Evolutionary conservation across 225 moss, liverwort and hornwort genomes (phyloP).

Genomic region (Pseudisothecium myosuroides): DNA sequence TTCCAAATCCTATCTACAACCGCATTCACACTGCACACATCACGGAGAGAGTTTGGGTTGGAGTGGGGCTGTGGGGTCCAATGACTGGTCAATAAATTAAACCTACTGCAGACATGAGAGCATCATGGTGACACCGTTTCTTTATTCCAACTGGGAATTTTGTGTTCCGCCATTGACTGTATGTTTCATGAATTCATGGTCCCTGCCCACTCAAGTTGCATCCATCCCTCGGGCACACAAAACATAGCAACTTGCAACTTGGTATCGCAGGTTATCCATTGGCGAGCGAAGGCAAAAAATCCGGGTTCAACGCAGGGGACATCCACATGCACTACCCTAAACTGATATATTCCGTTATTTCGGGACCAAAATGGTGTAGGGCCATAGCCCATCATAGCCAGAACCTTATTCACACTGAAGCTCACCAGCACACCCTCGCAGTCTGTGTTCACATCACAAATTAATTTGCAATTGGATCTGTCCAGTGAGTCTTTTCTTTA

Average conservation of each 20-base stretch:
- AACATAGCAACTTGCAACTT: background rate
- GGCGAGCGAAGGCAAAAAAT: background rate
- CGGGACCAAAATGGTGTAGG: background rate
- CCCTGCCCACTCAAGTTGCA: background rate
- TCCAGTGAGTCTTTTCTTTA: too few relatives aligned
- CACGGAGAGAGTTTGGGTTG: too few relatives aligned
- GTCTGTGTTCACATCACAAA: background rate
- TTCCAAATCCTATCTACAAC: too few relatives aligned
- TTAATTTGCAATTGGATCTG: background rate
- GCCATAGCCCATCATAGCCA: background rate
- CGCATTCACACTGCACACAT: too few relatives aligned
- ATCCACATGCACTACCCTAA: background rate
- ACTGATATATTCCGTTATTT: background rate
- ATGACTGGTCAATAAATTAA: too few relatives aligned
- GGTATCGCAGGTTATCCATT: background rate
- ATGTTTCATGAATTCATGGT: background rate
- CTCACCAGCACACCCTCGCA: rapidly evolving
- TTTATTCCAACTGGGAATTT: background rate
- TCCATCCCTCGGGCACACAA: background rate
- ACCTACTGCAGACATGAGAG: too few relatives aligned
- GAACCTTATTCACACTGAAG: background rate
- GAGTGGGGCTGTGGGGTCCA: too few relatives aligned
- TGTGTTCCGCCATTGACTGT: background rate
- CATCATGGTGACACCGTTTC: too few relatives aligned
- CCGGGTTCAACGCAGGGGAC: background rate